Base-by-base conservation (phyloP, 2,329 filamentous ascomycete genomes). In the Penicillium sp. region DNA sequence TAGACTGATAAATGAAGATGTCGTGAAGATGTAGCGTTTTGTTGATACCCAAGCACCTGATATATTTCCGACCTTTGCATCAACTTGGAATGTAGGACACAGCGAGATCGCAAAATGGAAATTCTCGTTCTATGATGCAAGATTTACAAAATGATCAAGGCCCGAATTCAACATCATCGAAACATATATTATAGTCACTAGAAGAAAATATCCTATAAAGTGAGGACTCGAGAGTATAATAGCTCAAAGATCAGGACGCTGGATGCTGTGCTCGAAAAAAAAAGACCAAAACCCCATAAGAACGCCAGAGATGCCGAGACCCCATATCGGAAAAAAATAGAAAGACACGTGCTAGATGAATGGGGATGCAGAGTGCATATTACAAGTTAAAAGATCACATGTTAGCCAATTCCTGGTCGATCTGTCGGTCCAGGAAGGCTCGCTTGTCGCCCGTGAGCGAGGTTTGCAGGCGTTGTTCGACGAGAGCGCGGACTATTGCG, bases 381-480 rank as follows among this genome's bases (percentile, higher is more conserved):
- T 61, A 66, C 61, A 65, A 56, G 23, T 49, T 25, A 49, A 48
- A 42, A 23, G 13, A 62, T 75, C 83, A 96, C 93, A 97, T 96
- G 75, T 89, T 96, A 62, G 93, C 92, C 71, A 99, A 80, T 80
- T 97, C 93, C 55, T 86, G 85, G 77, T 99, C 94, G 76, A 99
- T 97, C 79, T 93, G 90, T 66, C 88, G 84, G 78, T 97, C 93
- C 79, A 97, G 86, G 78, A 96, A 97, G 17, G 87, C 87, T 73
- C 89, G 87, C 74, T 91, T 88, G 76, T 97, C 93, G 23, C 92
- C 93, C 0, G 85, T 82, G 57, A 97, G 82, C 73, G 96, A 92
- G 5, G 90, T 93, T 79, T 97, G 93, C 61, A 99, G 78, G 68
- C 93, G 86, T 79, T 97, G 92, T 79, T 99, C 94, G 13, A 96